Conservation (phyloP, 305 asterid species). For the Galium porrigens region DNA sequence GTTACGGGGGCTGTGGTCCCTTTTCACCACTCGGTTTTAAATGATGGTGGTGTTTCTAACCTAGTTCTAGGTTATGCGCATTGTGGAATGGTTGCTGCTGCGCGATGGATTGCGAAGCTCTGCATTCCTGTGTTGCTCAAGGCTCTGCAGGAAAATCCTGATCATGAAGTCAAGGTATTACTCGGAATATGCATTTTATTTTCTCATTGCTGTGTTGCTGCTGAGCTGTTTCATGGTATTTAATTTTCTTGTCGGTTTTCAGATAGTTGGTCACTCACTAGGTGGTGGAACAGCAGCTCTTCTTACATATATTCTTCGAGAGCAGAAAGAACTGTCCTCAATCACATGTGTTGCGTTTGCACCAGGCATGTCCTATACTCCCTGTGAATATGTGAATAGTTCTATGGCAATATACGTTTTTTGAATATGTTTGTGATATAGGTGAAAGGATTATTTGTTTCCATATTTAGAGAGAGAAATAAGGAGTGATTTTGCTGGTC, state of each 20-base stretch:
- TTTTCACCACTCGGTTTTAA: constrained; percentile 75
- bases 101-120: constrained; percentile 82
- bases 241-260: constrained; percentile 16
- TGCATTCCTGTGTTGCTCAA: constrained; percentile 55
- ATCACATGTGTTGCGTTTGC: constrained; percentile 67
- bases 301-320: constrained; percentile 74
- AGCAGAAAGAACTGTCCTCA: constrained; percentile 59
- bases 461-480: not conserved
- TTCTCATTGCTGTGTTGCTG: not conserved
- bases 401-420: not conserved
- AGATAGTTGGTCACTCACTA: constrained; percentile 88
- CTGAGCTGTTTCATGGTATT: not conserved
- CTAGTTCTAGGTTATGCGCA: constrained; percentile 78
- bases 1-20: constrained; percentile 94
- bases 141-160: constrained; percentile 59
- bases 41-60: constrained; percentile 70
- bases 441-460: not conserved
- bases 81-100: constrained; percentile 98
- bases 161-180: constrained; percentile 53
- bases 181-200: not conserved
- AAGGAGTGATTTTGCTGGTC: not conserved
- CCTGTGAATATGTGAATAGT: not conserved
- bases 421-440: not conserved
- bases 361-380: constrained; percentile 39
- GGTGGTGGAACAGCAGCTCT: constrained; percentile 95